A percentile compares a stretch with the other conserved stretches of the same genome.
phyloP scores from a whole-genome alignment of 2,329 filamentous ascomycete genomes.

The Pseudogymnoascus sp. region DNA sequence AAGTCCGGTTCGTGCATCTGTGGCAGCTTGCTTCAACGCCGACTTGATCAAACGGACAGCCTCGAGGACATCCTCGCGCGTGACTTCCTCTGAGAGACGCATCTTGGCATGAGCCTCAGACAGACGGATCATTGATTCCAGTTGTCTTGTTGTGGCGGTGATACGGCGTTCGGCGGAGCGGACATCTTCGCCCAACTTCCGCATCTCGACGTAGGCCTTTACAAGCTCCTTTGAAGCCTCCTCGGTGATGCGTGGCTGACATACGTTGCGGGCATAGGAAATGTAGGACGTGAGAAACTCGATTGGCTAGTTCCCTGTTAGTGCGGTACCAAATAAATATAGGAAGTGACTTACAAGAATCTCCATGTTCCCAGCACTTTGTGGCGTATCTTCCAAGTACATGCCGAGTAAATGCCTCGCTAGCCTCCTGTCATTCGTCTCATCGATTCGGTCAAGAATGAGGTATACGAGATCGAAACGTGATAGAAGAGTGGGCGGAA shows the following conservation, averaged over 20 bases:
- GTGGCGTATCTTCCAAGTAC: slow-evolving; percentile 91
- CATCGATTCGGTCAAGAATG: slow-evolving; percentile 87
- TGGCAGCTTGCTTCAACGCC: slow-evolving; percentile 94
- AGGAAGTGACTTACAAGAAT: slow-evolving; percentile 57
- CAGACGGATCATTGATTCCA: slow-evolving; percentile 97
- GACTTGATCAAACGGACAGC: slow-evolving; percentile 88
- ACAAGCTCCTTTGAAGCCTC: slow-evolving; percentile 79
- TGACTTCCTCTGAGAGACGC: slow-evolving; percentile 72
- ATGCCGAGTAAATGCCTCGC: slow-evolving; percentile 91
- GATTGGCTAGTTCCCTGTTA: slow-evolving; percentile 53
- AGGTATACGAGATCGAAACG: slow-evolving; percentile 97
- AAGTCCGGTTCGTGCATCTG: slow-evolving; percentile 77
- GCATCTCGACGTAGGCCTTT: slow-evolving; percentile 86
- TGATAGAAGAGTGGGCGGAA: slow-evolving; percentile 87
- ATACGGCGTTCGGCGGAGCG: slow-evolving; percentile 89
- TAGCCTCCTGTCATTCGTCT: slow-evolving; percentile 77
- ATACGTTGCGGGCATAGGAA: slow-evolving; percentile 81
- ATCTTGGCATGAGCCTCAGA: slow-evolving; percentile 96
- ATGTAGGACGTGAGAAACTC: slow-evolving; percentile 97
- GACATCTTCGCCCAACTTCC: slow-evolving; percentile 80
- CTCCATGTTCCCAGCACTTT: slow-evolving; percentile 65
- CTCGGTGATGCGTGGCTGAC: slow-evolving; percentile 73
- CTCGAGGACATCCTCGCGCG: slow-evolving; percentile 74
- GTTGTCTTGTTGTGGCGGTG: slow-evolving; percentile 90
- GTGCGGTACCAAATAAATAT: slow-evolving; percentile 12